Evolutionary conservation across 371 early-diverging fungal species (phyloP).

Genomic region (Fennellomyces sp.): DNA sequence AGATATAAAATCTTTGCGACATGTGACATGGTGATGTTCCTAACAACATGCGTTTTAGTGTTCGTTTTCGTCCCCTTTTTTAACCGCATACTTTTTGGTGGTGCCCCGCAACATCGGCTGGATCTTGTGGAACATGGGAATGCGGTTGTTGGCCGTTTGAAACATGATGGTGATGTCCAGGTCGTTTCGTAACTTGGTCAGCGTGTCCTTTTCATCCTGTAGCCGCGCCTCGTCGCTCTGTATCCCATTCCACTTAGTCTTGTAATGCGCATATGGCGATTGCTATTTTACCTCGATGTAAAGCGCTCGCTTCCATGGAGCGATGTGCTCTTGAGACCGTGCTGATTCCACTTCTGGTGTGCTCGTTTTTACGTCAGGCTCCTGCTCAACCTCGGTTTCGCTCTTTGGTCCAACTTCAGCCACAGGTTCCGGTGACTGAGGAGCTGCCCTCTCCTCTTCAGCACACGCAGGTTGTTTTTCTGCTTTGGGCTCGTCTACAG

Average conservation of each 20-base stretch:
- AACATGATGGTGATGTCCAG: constrained; percentile 41
- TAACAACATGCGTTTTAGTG: background rate
- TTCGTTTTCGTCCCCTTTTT: background rate
- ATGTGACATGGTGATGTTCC: constrained; percentile 31
- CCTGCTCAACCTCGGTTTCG: too few species aligned
- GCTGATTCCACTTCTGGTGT: background rate
- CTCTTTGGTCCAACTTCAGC: background rate
- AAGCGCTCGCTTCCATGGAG: background rate
- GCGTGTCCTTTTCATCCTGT: constrained; percentile 24
- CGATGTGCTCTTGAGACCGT: too few species aligned
- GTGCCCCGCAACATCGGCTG: constrained; percentile 33
- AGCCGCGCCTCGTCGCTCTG: constrained; percentile 33
- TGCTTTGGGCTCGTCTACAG: too few species aligned
- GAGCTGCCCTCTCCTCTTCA: too few species aligned
- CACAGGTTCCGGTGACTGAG: too few species aligned
- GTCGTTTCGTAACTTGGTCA: constrained; percentile 29
- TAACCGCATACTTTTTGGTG: constrained; percentile 20
- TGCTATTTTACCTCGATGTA: constrained; percentile 3
- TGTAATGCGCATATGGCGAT: too few species aligned
- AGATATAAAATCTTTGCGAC: constrained; percentile 34
- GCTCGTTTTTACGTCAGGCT: too few species aligned
- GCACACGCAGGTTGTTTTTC: too few species aligned
- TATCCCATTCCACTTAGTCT: background rate
- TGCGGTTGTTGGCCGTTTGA: constrained; percentile 31
- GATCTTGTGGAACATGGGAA: constrained; percentile 41